phyloP scores from a whole-genome alignment of 208 protist species.

The Acanthamoeba sp. region DNA sequence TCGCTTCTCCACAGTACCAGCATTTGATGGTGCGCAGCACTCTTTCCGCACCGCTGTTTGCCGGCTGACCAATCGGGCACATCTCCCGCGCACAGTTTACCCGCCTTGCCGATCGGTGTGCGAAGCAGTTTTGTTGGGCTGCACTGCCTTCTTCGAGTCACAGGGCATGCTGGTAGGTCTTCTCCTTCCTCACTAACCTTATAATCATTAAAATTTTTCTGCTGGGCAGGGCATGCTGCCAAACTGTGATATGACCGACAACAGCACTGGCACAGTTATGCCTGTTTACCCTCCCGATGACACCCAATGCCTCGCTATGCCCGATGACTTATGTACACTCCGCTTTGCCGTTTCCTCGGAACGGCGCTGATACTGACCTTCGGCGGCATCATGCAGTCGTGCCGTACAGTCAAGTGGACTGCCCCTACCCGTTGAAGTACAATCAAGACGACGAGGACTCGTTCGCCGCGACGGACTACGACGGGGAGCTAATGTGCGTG shows the following conservation, averaged over 20 bases:
- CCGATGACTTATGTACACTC: neutral
- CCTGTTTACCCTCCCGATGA: conserved; percentile 30
- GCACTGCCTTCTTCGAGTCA: conserved; percentile 6
- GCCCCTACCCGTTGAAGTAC: conserved; percentile 45
- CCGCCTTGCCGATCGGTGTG: conserved; percentile 46
- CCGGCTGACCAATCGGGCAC: no score
- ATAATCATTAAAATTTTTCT: neutral
- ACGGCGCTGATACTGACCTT: no score
- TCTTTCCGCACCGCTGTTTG: neutral
- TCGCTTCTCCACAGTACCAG: neutral
- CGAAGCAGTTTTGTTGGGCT: neutral
- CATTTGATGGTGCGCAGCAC: neutral
- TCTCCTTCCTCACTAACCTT: neutral
- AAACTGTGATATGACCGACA: conserved; percentile 57
- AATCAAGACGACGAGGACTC: conserved; percentile 13
- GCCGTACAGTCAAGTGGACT: conserved; percentile 72
- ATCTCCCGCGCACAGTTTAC: neutral
- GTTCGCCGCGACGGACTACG: neutral
- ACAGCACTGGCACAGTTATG: conserved; percentile 10
- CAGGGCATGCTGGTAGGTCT: conserved; percentile 13
- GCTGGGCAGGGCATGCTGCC: neutral
- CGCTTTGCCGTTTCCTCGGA: neutral
- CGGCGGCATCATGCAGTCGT: neutral
- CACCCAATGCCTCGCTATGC: conserved; percentile 38
- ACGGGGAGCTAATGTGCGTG: conserved; percentile 1